Evolutionary conservation across 352 stramenopile genomes (phyloP).

Genomic region (Globisporangium splendens): DNA sequence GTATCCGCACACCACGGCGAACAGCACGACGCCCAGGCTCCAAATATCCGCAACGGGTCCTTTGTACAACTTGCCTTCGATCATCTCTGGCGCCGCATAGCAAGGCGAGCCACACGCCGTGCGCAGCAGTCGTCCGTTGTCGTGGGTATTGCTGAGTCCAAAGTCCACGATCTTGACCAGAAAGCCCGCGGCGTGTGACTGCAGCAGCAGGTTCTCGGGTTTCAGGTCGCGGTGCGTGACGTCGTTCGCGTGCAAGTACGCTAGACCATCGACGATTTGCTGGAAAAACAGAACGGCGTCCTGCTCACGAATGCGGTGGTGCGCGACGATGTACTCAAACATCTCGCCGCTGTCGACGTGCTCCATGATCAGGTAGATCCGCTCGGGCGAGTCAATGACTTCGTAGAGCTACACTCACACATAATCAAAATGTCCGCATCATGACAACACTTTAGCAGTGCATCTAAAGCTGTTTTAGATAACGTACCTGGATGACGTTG

Average conservation of each 20-base stretch:
- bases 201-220: slow-evolving; percentile 89
- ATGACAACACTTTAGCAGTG: too few species aligned
- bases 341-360: slow-evolving; percentile 89
- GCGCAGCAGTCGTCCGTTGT: slow-evolving; percentile 64
- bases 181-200: slow-evolving; percentile 38
- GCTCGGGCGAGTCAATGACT: slow-evolving; percentile 80
- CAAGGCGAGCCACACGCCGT: slow-evolving; percentile 91
- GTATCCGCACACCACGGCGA: slow-evolving; percentile 89
- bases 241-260: slow-evolving; percentile 89
- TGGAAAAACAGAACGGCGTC: slow-evolving; percentile 83
- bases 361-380: slow-evolving; percentile 94
- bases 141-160: slow-evolving; percentile 90
- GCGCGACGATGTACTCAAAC: slow-evolving; percentile 94
- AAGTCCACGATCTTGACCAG: slow-evolving; percentile 92
- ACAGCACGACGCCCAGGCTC: slow-evolving; percentile 92
- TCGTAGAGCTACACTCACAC: slow-evolving; percentile 74
- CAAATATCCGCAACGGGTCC: slow-evolving; percentile 88
- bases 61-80: slow-evolving; percentile 80
- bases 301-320: slow-evolving; percentile 79
- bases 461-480: too few species aligned
- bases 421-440: slow-evolving; percentile 21
- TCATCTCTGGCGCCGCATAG: slow-evolving; percentile 93
- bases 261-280: slow-evolving; percentile 89
- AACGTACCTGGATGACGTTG: slow-evolving; percentile 83
- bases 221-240: slow-evolving; percentile 91